phyloP scores from a whole-genome alignment of 2,329 filamentous ascomycete species.

The Myriosclerotinia duriaeana region DNA sequence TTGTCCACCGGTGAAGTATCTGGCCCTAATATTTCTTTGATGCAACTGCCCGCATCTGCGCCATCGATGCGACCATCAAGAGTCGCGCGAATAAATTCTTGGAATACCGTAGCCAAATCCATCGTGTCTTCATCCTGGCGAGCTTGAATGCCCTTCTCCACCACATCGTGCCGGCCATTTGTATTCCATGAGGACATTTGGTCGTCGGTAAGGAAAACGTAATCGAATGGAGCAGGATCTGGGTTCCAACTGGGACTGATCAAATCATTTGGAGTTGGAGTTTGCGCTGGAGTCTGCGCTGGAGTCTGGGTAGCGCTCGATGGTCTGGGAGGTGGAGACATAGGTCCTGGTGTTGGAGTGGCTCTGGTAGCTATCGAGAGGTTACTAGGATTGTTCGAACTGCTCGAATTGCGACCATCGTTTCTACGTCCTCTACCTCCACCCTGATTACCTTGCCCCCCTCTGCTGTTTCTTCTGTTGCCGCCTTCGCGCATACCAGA shows the following conservation, averaged over 20 bases:
- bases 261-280: constrained; percentile 32
- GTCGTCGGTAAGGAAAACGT: constrained; percentile 72
- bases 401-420: constrained; percentile 33
- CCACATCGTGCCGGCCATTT: constrained; percentile 64
- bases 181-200: constrained; percentile 66
- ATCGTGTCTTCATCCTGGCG: constrained; percentile 66
- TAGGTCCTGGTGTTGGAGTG: constrained; percentile 40
- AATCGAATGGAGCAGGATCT: constrained; percentile 55
- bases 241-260: constrained; percentile 38
- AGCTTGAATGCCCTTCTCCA: constrained; percentile 64
- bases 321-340: constrained; percentile 40
- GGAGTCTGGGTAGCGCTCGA: constrained; percentile 38
- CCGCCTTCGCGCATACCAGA: constrained; percentile 50
- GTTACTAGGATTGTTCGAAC: constrained; percentile 33
- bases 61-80: constrained; percentile 68
- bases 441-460: constrained; percentile 43
- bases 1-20: constrained; percentile 50
- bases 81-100: constrained; percentile 79
- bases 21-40: constrained; percentile 71
- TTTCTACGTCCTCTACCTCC: constrained; percentile 37
- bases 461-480: constrained; percentile 48
- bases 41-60: constrained; percentile 65
- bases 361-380: constrained; percentile 35
- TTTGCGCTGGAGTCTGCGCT: constrained; percentile 32
- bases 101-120: constrained; percentile 70